Conservation (phyloP, 1,284 basidiomycete genomes). For the Ganoderma meredithae region DNA sequence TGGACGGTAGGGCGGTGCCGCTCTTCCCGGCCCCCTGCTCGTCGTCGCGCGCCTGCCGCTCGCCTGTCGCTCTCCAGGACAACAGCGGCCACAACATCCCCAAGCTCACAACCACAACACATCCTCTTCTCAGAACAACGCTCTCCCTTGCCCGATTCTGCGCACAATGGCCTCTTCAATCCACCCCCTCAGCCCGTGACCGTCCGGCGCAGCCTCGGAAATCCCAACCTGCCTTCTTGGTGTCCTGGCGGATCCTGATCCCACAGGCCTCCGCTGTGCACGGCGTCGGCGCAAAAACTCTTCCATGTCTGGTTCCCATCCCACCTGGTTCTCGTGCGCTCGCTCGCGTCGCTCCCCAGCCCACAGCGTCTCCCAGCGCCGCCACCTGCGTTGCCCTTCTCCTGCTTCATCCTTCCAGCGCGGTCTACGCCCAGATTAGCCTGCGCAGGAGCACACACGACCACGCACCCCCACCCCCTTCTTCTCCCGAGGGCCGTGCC, state of each 20-base stretch:
- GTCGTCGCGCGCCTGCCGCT: neutral
- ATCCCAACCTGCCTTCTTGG: constrained; percentile 8
- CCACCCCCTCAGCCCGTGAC: neutral
- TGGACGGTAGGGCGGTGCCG: constrained; percentile 15
- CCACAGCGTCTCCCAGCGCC: neutral
- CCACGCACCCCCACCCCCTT: neutral
- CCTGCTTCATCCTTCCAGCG: neutral
- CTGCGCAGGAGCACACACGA: neutral
- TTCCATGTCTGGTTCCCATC: constrained; percentile 7
- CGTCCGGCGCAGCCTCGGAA: neutral
- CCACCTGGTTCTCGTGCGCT: neutral
- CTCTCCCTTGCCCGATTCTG: neutral
- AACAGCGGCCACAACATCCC: neutral
- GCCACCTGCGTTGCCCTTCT: constrained; percentile 1
- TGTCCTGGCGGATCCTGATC: constrained; percentile 7
- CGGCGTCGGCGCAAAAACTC: constrained; percentile 8
- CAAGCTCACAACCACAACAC: constrained; percentile 3
- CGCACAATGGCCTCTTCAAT: neutral
- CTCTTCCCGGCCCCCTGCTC: constrained; percentile 4
- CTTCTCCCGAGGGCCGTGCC: constrained; percentile 8
- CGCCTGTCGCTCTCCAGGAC: constrained; percentile 6
- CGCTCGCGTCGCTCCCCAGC: neutral
- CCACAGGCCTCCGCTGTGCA: constrained; percentile 11
- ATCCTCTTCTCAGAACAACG: constrained; percentile 15
- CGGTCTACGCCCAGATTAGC: constrained; percentile 1